phyloP scores from a whole-genome alignment of 192 early-diverging fungal genomes.

The Entomortierella beljakovae region DNA sequence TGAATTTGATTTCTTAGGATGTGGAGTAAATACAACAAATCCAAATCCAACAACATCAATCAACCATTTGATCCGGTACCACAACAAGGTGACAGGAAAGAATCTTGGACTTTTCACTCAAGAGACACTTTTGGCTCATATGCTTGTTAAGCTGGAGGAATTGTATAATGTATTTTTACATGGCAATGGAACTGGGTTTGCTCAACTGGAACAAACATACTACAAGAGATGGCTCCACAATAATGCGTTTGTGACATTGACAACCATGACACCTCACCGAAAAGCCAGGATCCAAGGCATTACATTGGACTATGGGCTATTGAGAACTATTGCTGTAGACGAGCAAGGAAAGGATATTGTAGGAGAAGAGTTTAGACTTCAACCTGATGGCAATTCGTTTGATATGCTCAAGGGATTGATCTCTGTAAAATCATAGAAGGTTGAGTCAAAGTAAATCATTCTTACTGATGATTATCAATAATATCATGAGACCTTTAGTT shows the following conservation, averaged over 20 bases:
- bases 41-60: constrained; percentile 86
- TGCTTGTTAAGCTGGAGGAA: constrained; percentile 80
- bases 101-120: constrained; percentile 67
- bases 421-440: constrained; percentile 62
- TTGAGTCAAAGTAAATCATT: no score
- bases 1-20: constrained; percentile 57
- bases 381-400: constrained; percentile 98
- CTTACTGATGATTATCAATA: no score
- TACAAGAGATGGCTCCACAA: constrained; percentile 91
- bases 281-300: constrained; percentile 82
- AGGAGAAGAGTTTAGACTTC: constrained; percentile 59
- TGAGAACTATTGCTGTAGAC: constrained; percentile 73
- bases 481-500: no score
- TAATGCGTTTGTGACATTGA: constrained; percentile 49
- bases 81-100: constrained; percentile 64
- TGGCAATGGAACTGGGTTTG: constrained; percentile 66
- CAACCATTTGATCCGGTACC: constrained; percentile 79
- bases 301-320: constrained; percentile 75
- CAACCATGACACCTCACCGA: constrained; percentile 35
- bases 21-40: constrained; percentile 93
- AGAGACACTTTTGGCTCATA: constrained; percentile 74
- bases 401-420: constrained; percentile 97
- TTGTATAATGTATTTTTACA: constrained; percentile 80
- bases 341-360: constrained; percentile 42
- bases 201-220: constrained; percentile 81